Evolutionary conservation across 371 early-diverging fungal species (phyloP), one percentile per base, ranked within the genome.

Genomic region (Mucor mucedo): DNA sequence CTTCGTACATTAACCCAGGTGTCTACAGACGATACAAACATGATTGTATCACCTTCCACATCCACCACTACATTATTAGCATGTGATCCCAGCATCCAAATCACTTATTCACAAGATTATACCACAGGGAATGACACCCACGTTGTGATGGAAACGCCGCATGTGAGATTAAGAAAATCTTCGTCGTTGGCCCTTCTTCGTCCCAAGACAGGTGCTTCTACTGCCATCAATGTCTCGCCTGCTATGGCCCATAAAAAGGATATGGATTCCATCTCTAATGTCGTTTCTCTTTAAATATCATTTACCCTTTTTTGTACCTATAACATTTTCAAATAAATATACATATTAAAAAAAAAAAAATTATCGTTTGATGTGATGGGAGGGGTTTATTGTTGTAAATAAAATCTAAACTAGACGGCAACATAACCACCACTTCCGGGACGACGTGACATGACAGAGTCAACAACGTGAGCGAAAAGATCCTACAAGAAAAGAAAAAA

Each of bases 341-440:
- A 52, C 32, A 41, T 47, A 57, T 6, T 44, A 39, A 28, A 55
- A 55, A 27, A 55, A 27, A 38, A 38, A 45, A 4, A 5, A 45
- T 21, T 21, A 21, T 21, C 21, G 21, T 21, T 21, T 21, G 21
- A 21, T 21, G 21, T 21, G 21, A 21, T 21, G 21, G 21, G 21
- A 21, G 21, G 21, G 21, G 21, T 55, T 9, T 49, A 16, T 52
- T 52, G 27, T 41, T 47, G 2, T 54, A 29, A 6, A 11, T 55
- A 21, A 21, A 21, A 21, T 21, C 21, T 21, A 21, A 21, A 21
- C 35, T 56, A 82, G 48, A 82, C 82, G 30, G 82, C 60, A 41
- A 82, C 82, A 60, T 82, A 82, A 4, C 79, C 82, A 21, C 79
- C 82, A 50, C 77, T 65, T 9, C 77, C 77, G 32, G 76, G 77